Conservation (phyloP, 164 flowering plant species). For the Sedum album region DNA sequence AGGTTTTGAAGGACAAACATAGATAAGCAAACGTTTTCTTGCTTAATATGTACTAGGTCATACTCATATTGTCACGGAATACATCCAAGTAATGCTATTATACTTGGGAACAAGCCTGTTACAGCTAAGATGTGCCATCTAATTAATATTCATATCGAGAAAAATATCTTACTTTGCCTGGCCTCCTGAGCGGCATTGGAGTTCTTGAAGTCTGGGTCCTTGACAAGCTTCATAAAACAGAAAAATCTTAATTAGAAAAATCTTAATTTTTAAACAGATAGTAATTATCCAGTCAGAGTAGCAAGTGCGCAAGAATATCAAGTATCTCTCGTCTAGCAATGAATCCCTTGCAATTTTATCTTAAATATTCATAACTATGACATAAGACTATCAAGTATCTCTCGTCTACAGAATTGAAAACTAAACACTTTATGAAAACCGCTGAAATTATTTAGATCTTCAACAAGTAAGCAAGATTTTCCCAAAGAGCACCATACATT, state of each 20-base stretch:
- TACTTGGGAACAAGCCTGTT: background rate
- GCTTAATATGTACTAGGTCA: background rate
- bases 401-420: background rate
- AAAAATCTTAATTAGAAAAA: background rate
- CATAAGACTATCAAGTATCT: too few relatives aligned
- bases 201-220: conserved; percentile 44
- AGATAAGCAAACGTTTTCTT: background rate
- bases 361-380: background rate
- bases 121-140: background rate
- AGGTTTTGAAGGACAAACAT: background rate
- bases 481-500: too few relatives aligned
- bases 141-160: background rate
- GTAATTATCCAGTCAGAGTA: background rate
- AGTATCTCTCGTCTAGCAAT: too few relatives aligned
- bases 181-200: conserved; percentile 59
- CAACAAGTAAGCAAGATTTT: too few relatives aligned
- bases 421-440: background rate
- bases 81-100: background rate
- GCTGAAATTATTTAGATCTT: background rate
- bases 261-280: background rate
- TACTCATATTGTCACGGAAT: background rate
- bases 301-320: background rate
- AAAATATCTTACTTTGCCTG: conserved; percentile 44
- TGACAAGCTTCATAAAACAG: conserved; percentile 39
- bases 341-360: background rate